These are phyloP conservation scores for Fusarium vanettenii DNA, from an alignment of 2,329 filamentous ascomycete species.

Conservation along the genomic window DNA sequence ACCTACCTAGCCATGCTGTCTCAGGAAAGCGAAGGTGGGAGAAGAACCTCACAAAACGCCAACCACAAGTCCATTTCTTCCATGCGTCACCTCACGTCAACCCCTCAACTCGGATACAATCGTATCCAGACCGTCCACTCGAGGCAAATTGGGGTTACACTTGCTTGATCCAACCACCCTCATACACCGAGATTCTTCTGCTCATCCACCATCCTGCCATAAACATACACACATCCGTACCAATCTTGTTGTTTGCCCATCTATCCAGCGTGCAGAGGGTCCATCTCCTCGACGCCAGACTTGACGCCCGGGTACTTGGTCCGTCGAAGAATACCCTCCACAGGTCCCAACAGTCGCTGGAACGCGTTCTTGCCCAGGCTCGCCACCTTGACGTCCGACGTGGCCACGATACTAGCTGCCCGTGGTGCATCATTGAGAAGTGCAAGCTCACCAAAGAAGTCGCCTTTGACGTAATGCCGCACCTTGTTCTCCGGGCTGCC, in stretches of 20 bases:
- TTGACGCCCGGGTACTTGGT: conserved; percentile 71
- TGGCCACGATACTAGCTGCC: conserved; percentile 87
- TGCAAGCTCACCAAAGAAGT: conserved; percentile 97
- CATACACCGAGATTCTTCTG: conserved; percentile 3
- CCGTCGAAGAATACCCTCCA: conserved; percentile 93
- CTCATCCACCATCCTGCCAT: conserved; percentile 4
- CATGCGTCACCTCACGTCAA: conserved; percentile 7
- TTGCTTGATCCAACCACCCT: conserved; percentile 16
- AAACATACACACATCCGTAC: not conserved
- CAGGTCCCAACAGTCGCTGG: conserved; percentile 89
- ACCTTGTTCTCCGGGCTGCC: conserved; percentile 76
- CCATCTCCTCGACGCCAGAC: conserved; percentile 73
- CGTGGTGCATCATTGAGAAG: conserved; percentile 93
- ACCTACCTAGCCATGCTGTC: conserved; percentile 46
- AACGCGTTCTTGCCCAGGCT: conserved; percentile 94
- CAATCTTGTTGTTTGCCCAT: not conserved
- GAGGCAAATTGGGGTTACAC: conserved; percentile 10
- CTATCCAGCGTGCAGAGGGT: conserved; percentile 66
- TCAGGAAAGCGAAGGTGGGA: conserved; percentile 49
- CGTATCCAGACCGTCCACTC: conserved; percentile 11
- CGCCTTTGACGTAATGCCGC: conserved; percentile 87
- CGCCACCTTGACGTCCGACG: conserved; percentile 91
- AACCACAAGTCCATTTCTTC: conserved; percentile 38
- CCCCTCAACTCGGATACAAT: conserved; percentile 24
- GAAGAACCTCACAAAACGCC: conserved; percentile 45